Evolutionary conservation across 768 basidiomycete species (phyloP).

Genomic region (Psilocybe cyanescens): DNA sequence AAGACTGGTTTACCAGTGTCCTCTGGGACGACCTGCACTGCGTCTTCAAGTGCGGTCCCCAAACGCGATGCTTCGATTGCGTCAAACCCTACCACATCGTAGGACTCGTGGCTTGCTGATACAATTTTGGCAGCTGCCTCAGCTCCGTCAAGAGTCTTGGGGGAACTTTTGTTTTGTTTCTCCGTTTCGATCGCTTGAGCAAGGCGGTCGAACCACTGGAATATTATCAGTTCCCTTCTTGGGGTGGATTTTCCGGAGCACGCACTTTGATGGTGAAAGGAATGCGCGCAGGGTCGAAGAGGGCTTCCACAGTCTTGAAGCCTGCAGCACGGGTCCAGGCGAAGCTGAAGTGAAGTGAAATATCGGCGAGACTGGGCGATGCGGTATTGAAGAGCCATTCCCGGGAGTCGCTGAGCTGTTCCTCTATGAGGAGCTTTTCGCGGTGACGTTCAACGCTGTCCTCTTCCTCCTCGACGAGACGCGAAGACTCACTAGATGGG

Average conservation of each 20-base stretch:
- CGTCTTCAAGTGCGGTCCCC: conserved; percentile 38
- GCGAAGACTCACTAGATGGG: conserved; percentile 46
- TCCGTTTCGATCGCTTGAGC: conserved; percentile 35
- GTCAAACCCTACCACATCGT: conserved; percentile 49
- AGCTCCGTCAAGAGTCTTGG: conserved; percentile 36
- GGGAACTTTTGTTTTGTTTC: conserved; percentile 26
- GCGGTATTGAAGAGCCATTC: conserved; percentile 64
- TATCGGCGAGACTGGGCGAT: conserved; percentile 52
- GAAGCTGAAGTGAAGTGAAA: conserved; percentile 41
- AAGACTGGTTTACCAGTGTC: conserved; percentile 43
- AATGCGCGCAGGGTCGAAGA: conserved; percentile 41
- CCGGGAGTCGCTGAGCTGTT: conserved; percentile 54
- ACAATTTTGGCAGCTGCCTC: conserved; percentile 47
- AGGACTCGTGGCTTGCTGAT: conserved; percentile 39
- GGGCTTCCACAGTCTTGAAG: conserved; percentile 35
- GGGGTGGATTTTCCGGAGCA: neutral
- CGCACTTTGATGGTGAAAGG: conserved; percentile 46
- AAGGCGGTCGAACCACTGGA: conserved; percentile 51
- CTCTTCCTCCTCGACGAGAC: neutral
- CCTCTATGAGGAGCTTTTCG: conserved; percentile 34
- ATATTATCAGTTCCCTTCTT: neutral
- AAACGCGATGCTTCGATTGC: conserved; percentile 44
- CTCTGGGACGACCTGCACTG: conserved; percentile 32
- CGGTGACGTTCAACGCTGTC: neutral
- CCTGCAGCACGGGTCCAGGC: neutral